Conservation (phyloP, 257 asterid species). For the Thymus quinquecostatus region DNA sequence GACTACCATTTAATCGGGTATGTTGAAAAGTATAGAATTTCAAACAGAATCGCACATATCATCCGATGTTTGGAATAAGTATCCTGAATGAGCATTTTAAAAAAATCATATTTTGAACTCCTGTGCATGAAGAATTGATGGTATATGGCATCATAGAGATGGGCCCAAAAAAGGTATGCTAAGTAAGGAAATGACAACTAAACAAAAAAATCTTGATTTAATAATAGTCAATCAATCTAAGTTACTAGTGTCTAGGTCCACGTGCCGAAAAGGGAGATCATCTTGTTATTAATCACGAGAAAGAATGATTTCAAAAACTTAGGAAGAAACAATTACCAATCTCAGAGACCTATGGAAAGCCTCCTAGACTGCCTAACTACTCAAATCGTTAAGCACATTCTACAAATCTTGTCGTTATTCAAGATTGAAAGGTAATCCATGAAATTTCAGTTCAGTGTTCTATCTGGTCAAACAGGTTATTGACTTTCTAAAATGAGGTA, state of each 20-base stretch:
- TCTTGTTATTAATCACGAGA: background rate
- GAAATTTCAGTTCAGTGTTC: background rate
- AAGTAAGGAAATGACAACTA: background rate
- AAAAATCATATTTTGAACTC: slow-evolving; percentile 15
- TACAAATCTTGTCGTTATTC: slow-evolving; percentile 7
- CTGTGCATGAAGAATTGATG: background rate
- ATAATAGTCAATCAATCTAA: background rate
- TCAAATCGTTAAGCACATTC: background rate
- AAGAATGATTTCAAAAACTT: background rate
- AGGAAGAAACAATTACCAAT: background rate
- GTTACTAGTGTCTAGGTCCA: background rate
- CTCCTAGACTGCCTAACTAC: background rate
- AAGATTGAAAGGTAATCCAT: slow-evolving; percentile 3
- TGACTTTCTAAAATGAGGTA: slow-evolving; percentile 21
- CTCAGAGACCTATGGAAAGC: background rate
- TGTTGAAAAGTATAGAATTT: slow-evolving; percentile 11
- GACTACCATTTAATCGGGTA: background rate
- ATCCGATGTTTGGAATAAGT: background rate
- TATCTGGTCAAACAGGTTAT: slow-evolving; percentile 17
- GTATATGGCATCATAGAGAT: slow-evolving; percentile 4
- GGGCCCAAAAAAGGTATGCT: background rate
- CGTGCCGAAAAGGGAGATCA: slow-evolving; percentile 2
- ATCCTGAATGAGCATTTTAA: slow-evolving; percentile 19
- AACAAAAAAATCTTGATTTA: slow-evolving; percentile 10
- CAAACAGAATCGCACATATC: slow-evolving; percentile 9